A percentile compares a stretch with the other conserved stretches of the same genome.
Conservation (phyloP, 2,329 filamentous ascomycete species). For the Calonectria montana region DNA sequence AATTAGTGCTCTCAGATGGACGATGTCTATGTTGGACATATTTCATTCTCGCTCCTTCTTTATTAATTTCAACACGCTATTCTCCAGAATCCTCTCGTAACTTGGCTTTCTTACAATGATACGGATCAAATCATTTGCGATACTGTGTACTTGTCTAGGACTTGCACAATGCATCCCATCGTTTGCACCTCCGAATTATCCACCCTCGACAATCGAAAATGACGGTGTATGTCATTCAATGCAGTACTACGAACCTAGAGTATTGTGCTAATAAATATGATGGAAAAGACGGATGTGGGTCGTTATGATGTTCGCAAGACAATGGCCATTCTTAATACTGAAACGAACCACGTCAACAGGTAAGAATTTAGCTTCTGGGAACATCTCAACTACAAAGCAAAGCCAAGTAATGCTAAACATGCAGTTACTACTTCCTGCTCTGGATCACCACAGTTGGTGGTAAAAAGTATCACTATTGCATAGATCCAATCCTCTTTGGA, state of each 20-base stretch:
- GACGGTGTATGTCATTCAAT: neutral
- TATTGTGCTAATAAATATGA: neutral
- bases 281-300: neutral
- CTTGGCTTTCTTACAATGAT: neutral
- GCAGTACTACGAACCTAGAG: no score
- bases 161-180: neutral
- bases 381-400: neutral
- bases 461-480: neutral
- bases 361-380: neutral
- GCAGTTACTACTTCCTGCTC: neutral
- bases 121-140: neutral
- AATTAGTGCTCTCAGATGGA: neutral
- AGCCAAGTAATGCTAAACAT: neutral
- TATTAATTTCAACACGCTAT: neutral
- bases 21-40: neutral
- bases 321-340: neutral
- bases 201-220: neutral
- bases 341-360: neutral
- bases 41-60: neutral
- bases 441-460: neutral
- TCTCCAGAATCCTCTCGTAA: neutral
- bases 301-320: neutral
- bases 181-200: neutral
- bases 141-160: neutral
- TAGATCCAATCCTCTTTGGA: neutral